Percentiles rank a stretch among this genome's conserved stretches.
Conservation (phyloP, 345 rosid genomes). For the Firmiana major region DNA sequence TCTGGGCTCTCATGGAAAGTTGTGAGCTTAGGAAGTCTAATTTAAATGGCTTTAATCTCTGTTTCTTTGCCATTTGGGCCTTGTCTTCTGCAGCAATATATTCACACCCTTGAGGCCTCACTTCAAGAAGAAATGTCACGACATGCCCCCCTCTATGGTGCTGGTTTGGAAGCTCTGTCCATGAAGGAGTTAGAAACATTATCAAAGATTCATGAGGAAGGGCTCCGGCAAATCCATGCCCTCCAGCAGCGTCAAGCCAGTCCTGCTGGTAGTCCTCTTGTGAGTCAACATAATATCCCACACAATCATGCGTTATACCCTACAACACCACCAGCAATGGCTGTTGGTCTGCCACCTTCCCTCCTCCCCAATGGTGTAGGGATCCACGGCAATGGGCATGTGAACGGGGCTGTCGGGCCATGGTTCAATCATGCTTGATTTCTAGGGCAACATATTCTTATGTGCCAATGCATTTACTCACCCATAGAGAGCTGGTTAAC, state of each 20-base stretch:
- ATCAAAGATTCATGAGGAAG: slow-evolving; percentile 89
- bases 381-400: slow-evolving; percentile 76
- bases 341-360: slow-evolving; percentile 62
- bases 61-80: background rate
- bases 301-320: slow-evolving; percentile 74
- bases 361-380: slow-evolving; percentile 69
- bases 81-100: slow-evolving; percentile 45
- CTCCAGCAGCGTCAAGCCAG: slow-evolving; percentile 77
- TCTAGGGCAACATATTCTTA: background rate
- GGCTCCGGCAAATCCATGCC: slow-evolving; percentile 78
- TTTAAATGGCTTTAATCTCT: background rate
- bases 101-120: slow-evolving; percentile 2
- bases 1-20: background rate
- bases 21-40: background rate
- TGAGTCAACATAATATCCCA: slow-evolving; percentile 48
- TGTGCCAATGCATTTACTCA: slow-evolving; percentile 14
- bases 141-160: slow-evolving; percentile 92
- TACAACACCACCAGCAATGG: slow-evolving; percentile 64
- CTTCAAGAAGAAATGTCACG: slow-evolving; percentile 10
- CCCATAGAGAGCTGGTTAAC: slow-evolving; percentile 14
- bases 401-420: slow-evolving; percentile 68
- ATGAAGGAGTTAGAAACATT: slow-evolving; percentile 89
- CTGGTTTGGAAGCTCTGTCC: slow-evolving; percentile 81
- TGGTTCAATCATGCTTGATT: slow-evolving; percentile 74
- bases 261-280: slow-evolving; percentile 72